These are phyloP conservation scores for Penicillium waksmanii DNA, from an alignment of 495 filamentous ascomycete species.

Conservation along the genomic window DNA sequence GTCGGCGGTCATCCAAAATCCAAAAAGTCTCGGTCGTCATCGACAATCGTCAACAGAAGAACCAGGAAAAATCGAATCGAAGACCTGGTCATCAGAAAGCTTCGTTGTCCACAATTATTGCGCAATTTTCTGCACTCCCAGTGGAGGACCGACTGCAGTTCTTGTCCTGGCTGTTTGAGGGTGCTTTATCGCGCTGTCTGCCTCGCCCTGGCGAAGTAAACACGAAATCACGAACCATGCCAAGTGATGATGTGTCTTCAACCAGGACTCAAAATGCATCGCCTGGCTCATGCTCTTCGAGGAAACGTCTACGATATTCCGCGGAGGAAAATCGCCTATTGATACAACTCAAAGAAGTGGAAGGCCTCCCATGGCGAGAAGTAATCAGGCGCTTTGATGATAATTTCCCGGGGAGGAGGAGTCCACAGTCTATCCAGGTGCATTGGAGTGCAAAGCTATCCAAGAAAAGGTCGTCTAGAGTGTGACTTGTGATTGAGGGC, in stretches of 20 bases:
- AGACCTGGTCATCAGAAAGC: neutral
- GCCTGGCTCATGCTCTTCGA: neutral
- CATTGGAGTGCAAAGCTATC: slow-evolving; percentile 12
- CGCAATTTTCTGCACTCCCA: slow-evolving; percentile 18
- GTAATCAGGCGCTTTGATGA: slow-evolving; percentile 11
- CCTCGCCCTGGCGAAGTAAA: neutral
- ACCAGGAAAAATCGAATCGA: neutral
- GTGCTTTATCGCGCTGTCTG: slow-evolving; percentile 14
- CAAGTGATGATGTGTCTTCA: slow-evolving; percentile 1
- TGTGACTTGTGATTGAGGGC: neutral
- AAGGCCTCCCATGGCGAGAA: slow-evolving; percentile 14
- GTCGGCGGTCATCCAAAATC: slow-evolving; percentile 7
- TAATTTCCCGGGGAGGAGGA: slow-evolving; percentile 17
- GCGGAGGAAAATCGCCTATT: slow-evolving; percentile 11
- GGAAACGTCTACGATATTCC: slow-evolving; percentile 10
- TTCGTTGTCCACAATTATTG: slow-evolving; percentile 12
- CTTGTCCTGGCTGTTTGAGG: slow-evolving; percentile 23
- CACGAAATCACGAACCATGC: neutral
- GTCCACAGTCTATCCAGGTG: slow-evolving; percentile 11
- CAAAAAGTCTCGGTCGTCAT: slow-evolving; percentile 1
- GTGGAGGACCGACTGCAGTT: slow-evolving; percentile 21
- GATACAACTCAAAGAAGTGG: slow-evolving; percentile 15
- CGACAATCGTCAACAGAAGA: neutral
- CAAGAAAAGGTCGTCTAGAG: neutral
- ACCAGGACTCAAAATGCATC: slow-evolving; percentile 1